Evolutionary conservation across 208 protist genomes (phyloP), one percentile per base, ranked within the genome.

Genomic region (Blechomonas ayalai): DNA sequence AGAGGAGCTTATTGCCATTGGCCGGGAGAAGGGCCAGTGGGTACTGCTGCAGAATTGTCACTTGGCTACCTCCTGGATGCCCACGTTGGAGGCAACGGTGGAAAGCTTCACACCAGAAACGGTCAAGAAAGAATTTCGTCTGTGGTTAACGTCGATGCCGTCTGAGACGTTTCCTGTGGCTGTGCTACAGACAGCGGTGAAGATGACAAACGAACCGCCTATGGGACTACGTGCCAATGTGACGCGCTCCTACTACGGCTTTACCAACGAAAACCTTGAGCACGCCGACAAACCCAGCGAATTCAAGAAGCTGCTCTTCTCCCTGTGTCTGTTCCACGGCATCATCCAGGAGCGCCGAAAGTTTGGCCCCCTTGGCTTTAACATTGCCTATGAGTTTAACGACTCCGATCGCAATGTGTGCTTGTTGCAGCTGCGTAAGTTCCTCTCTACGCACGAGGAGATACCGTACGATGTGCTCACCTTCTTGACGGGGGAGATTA

Each of bases 201-300:
- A 99, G 78, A 97, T 99, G 89, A 98, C 97, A 18, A 98, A 98
- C 63, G 97, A 99, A 73, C 97, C 97, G n/a, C 97, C 97, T 20
- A 96, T 95, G 76, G 95, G 96, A 9, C 67, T 99, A 29, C 86
- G 95, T 31, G 82, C 95, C 3, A 99, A 99, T 64, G 68, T 99
- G 39, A 85, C 90, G 13, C 73, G 94, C 7, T 96, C 93, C 10
- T 98, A 96, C 72, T 90, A 82, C 59, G 70, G 64, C 48, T 83
- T 97, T 54, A 83, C 83, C 42, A 73, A 90, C 34, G 82, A 89
- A 42, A 78, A 90, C 59, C 71, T 97, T 19, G 78, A 93, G 38
- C 72, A 83, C 41, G 62, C 63, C 29, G 69, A 57, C 27, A 92
- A 95, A 70, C 76, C 89, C 7, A 53, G 52, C 10, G 85, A 89